phyloP scores from a whole-genome alignment of 176 grass and related monocot species.

The Tillandsia leiboldiana region DNA sequence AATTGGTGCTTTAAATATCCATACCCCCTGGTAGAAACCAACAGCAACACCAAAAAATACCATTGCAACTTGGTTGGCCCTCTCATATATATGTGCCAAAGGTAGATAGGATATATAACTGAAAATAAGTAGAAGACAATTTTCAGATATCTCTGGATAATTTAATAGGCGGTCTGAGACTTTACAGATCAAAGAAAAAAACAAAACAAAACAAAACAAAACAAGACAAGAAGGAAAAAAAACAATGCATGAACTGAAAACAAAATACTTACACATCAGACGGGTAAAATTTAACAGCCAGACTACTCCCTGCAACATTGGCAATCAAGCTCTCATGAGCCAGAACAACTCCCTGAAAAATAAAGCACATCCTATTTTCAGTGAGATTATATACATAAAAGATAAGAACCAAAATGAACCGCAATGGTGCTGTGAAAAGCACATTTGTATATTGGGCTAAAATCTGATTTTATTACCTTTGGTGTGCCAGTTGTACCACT shows the following conservation, averaged over 20 bases:
- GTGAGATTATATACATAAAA: constrained; percentile 14
- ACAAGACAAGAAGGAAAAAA: constrained; percentile 2
- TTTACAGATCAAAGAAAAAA: background rate
- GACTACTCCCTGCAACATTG: constrained; percentile 69
- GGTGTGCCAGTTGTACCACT: constrained; percentile 94
- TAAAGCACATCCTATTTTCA: constrained; percentile 13
- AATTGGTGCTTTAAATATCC: constrained; percentile 14
- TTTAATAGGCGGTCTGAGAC: constrained; percentile 1
- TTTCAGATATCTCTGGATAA: constrained; percentile 1
- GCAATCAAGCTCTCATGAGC: constrained; percentile 82
- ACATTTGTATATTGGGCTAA: background rate
- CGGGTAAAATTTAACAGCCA: constrained; percentile 46
- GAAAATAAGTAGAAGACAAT: constrained; percentile 4
- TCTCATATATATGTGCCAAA: constrained; percentile 91
- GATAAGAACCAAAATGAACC: constrained; percentile 5
- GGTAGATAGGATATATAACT: constrained; percentile 91
- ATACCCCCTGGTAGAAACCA: constrained; percentile 99
- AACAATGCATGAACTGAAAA: background rate
- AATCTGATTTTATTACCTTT: constrained; percentile 39
- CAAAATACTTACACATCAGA: constrained; percentile 60
- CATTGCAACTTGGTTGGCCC: constrained; percentile 62
- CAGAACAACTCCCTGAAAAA: constrained; percentile 77
- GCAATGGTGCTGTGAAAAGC: background rate
- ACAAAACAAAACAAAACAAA: constrained; percentile 4
- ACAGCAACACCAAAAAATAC: constrained; percentile 57